phyloP scores from a whole-genome alignment of 441 rosid species.

The Erodium chrysanthum region DNA sequence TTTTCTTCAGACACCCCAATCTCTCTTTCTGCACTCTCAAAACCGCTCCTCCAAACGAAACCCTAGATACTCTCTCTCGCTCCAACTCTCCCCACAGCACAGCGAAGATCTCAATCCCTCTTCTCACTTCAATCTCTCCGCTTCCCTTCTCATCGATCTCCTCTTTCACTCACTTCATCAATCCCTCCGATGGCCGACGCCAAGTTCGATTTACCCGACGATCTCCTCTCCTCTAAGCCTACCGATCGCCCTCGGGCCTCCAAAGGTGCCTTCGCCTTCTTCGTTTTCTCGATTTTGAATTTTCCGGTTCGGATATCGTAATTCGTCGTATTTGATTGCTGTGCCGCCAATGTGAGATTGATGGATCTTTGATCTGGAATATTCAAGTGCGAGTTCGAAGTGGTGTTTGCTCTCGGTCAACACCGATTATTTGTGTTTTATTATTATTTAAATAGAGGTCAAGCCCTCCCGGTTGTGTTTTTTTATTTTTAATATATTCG shows the following conservation, averaged over 20 bases:
- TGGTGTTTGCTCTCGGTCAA: conserved; percentile 1
- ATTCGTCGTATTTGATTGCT: background rate
- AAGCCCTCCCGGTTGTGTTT: background rate
- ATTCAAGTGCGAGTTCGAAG: background rate
- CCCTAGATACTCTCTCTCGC: conserved; percentile 11
- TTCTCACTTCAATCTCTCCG: conserved; percentile 10
- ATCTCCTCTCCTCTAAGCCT: conserved; percentile 48
- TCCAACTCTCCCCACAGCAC: conserved; percentile 18
- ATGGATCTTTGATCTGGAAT: background rate
- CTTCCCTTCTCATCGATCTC: conserved; percentile 1
- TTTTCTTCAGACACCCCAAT: conserved; percentile 13
- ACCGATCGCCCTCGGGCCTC: conserved; percentile 39
- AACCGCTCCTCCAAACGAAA: conserved; percentile 9
- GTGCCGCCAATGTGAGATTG: conserved; percentile 3
- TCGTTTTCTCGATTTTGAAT: background rate
- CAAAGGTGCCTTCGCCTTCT: conserved; percentile 34
- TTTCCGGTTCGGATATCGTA: background rate
- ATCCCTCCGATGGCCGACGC: conserved; percentile 44
- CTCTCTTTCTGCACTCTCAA: background rate
- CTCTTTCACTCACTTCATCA: conserved; percentile 7
- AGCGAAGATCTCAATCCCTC: background rate
- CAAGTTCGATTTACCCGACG: conserved; percentile 73
- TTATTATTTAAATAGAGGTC: background rate
- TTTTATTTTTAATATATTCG: background rate
- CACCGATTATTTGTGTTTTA: background rate